Evolutionary conservation across 2,329 filamentous ascomycete genomes (phyloP), one percentile per base, ranked within the genome.

Genomic region (Aureobasidium zeae): DNA sequence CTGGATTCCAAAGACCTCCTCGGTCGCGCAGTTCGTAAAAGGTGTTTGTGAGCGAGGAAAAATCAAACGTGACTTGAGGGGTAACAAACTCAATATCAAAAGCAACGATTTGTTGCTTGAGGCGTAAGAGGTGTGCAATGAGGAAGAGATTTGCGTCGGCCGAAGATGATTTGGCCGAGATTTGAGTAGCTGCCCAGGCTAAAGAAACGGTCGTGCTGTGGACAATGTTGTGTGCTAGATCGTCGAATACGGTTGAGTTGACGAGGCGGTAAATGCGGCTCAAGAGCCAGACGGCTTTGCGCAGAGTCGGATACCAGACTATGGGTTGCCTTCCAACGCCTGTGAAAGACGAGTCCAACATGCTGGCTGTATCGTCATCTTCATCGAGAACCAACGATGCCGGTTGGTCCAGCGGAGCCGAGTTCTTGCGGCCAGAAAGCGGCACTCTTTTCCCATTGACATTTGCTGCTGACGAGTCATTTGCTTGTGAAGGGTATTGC

Each of bases 71-170:
- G 35, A 81, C 67, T 49, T 82, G 78, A 3, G 78, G 77, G 2
- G 75, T 73, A 15, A 80, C 74, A 54, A 74, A 82, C 57, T 82
- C 88, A 52, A 98, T 95, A 65, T 98, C 91, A 49, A 98, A 87
- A 8, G 88, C 88, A 19, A 98, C 80, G 39, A 98, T 83, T 60
- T 95, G 86, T 59, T 95, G 93, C 63, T 96, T 96, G 39, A 98
- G 76, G 37, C 95, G 81, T 37, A 98, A 81, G 2, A 98, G 74
- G 59, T 98, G 94, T 54, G 89, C 91, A 55, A 98, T 81, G 57
- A 95, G 80, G 64, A 98, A 98, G 4, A 98, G 73, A 53, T 94
- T 84, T 0, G 83, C 76, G 58, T 96, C 87, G 5, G 81, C 73
- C 2, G 76, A 73, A 59, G 68, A 67, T n/a, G 73, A 70, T 45